Evolutionary conservation across 2,329 filamentous ascomycete genomes (phyloP).

Genomic region (Fusarium camptoceras): DNA sequence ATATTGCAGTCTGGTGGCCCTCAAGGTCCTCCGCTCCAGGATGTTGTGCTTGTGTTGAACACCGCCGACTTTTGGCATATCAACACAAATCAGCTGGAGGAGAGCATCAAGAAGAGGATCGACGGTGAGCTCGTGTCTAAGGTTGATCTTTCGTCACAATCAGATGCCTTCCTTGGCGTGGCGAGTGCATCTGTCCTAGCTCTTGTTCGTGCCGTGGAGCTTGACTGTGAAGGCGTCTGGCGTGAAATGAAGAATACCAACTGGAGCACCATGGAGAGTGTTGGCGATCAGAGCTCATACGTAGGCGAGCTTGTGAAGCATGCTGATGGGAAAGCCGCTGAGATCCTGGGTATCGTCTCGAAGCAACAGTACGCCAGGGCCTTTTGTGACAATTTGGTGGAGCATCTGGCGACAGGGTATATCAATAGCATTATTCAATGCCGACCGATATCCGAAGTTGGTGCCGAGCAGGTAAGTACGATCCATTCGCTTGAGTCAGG

Average conservation of each 20-base stretch:
- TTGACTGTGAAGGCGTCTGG: conserved; percentile 87
- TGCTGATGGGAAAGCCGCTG: conserved; percentile 76
- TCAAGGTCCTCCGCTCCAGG: conserved; percentile 71
- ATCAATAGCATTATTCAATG: conserved; percentile 88
- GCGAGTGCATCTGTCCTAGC: conserved; percentile 87
- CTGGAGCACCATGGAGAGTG: conserved; percentile 93
- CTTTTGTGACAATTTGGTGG: conserved; percentile 96
- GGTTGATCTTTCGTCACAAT: conserved; percentile 91
- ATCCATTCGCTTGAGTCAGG: background rate
- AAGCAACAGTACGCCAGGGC: conserved; percentile 95
- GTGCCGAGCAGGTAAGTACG: conserved; percentile 81
- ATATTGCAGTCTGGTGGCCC: conserved; percentile 70
- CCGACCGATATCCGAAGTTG: conserved; percentile 90
- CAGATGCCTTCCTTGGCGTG: conserved; percentile 94
- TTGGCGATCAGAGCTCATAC: conserved; percentile 93
- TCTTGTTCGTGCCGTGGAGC: conserved; percentile 85
- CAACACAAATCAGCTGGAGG: conserved; percentile 92
- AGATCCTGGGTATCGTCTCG: conserved; percentile 80
- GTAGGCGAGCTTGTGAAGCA: conserved; percentile 82
- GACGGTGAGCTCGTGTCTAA: conserved; percentile 79
- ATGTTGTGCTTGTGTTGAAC: conserved; percentile 88
- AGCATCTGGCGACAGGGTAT: conserved; percentile 83
- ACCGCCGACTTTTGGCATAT: conserved; percentile 97
- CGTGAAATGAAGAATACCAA: conserved; percentile 97
- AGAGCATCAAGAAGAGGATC: conserved; percentile 91